These are phyloP conservation scores for Tetrahymena borealis DNA, from an alignment of 73 alveolate genomes.

Conservation along the genomic window DNA sequence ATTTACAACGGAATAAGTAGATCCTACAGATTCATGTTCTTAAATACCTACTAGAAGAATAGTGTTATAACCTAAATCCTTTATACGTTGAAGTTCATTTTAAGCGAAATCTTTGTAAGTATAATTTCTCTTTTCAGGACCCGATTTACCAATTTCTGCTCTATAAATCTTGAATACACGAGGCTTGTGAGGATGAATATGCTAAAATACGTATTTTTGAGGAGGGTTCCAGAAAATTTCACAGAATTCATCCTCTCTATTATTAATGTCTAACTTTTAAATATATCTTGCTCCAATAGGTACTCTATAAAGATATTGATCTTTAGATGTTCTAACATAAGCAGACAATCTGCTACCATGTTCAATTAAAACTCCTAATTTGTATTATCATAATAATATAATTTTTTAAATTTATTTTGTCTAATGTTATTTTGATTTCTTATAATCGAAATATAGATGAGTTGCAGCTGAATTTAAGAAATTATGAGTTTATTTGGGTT, in stretches of 20 bases:
- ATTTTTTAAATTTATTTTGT: background rate
- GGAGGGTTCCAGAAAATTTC: conserved; percentile 77
- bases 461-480: too few species aligned
- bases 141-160: conserved; percentile 95
- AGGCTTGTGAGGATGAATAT: conserved; percentile 72
- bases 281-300: background rate
- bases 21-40: conserved; percentile 95
- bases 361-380: conserved; percentile 29
- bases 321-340: conserved; percentile 62
- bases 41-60: conserved; percentile 93
- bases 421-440: background rate
- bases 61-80: conserved; percentile 88
- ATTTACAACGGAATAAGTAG: conserved; percentile 94
- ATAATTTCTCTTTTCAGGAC: conserved; percentile 82
- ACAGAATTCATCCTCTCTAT: background rate
- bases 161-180: conserved; percentile 88
- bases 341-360: conserved; percentile 63
- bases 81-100: conserved; percentile 79
- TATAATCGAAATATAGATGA: too few species aligned
- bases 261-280: conserved; percentile 15
- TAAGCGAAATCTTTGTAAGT: conserved; percentile 90
- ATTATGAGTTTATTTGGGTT: too few species aligned
- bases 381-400: background rate
- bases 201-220: conserved; percentile 58
- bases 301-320: conserved; percentile 55